Base-by-base conservation (phyloP, 1,284 basidiomycete species). In the Sanguinoderma infundibulare region DNA sequence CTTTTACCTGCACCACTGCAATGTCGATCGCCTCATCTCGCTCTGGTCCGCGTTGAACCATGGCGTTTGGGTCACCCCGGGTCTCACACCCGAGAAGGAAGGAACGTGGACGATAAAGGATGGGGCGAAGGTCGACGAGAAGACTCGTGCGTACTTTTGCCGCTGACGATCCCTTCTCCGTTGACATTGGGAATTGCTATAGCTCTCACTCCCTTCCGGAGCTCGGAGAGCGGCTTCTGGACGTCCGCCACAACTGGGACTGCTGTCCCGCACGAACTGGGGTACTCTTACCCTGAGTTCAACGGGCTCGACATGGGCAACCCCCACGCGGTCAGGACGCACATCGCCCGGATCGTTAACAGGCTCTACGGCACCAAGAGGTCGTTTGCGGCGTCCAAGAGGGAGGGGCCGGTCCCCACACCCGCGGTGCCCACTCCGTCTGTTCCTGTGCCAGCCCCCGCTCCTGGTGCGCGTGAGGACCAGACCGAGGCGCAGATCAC, bases 1-100 rank as follows among this genome's bases (percentile, higher is more conserved):
- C 60, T 83, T 84, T 72, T 83, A 74, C 69, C 66, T 83, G 65
- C 82, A 83, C 63, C 82, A 83, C 67, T 62, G 70, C 55, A 79
- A 83, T 49, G 79, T 83, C n/a, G 82, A 84, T 63, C 78, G 81
- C 24, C 34, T 83, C 57, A 70, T 82, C 17, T 72, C 81, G 6
- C 65, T 83, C 6, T 83, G 80, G 81, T 70, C 76, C n/a, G 78
- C 76, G 0, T 60, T 82, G 22, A 75, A 82, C 60, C 77, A 74
- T 3, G 68, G 67, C 0, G 74, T 78, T 1, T 79, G 78, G 76
- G 75, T 81, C 10, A 70, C 62, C 24, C 57, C n/a, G n/a, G 60
- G 4, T 76, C 74, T 4, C n/a, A n/a, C n/a, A 62, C 69, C 20
- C 70, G 73, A n/a, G 70, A 72, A 46, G 62, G n/a, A 63, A 1